Conservation (phyloP, 768 basidiomycete genomes). For the Naganishia antarctica region DNA sequence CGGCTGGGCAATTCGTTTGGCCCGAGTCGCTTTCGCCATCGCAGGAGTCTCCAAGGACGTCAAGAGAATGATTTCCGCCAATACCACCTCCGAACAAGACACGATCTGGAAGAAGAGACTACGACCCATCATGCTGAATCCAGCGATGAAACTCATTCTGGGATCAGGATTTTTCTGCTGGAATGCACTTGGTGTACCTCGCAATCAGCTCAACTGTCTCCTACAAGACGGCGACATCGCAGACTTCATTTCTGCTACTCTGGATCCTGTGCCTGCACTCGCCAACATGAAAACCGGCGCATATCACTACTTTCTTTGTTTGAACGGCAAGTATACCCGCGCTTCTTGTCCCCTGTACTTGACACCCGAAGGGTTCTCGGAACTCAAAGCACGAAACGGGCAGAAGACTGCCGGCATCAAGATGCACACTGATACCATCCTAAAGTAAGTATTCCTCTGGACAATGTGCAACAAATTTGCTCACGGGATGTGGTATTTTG, state of each 20-base stretch:
- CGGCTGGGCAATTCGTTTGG: conserved; percentile 64
- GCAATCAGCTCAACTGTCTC: conserved; percentile 63
- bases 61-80: conserved; percentile 56
- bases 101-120: conserved; percentile 61
- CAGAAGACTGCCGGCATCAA: conserved; percentile 55
- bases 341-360: conserved; percentile 62
- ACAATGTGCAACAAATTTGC: too few relatives aligned
- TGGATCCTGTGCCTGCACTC: conserved; percentile 50
- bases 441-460: conserved; percentile 58
- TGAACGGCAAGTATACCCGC: conserved; percentile 59
- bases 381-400: conserved; percentile 51
- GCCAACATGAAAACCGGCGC: conserved; percentile 57
- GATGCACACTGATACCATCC: conserved; percentile 67
- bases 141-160: conserved; percentile 51
- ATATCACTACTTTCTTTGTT: conserved; percentile 59
- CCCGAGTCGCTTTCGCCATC: conserved; percentile 58
- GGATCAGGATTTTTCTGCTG: conserved; percentile 57
- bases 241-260: conserved; percentile 50
- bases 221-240: conserved; percentile 50
- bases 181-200: conserved; percentile 73
- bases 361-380: conserved; percentile 59
- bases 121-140: conserved; percentile 61
- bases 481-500: too few relatives aligned
- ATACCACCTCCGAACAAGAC: conserved; percentile 59
- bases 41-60: conserved; percentile 60